These are phyloP conservation scores for Theobroma grandiflorum DNA, from an alignment of 441 rosid genomes.

Conservation along the genomic window DNA sequence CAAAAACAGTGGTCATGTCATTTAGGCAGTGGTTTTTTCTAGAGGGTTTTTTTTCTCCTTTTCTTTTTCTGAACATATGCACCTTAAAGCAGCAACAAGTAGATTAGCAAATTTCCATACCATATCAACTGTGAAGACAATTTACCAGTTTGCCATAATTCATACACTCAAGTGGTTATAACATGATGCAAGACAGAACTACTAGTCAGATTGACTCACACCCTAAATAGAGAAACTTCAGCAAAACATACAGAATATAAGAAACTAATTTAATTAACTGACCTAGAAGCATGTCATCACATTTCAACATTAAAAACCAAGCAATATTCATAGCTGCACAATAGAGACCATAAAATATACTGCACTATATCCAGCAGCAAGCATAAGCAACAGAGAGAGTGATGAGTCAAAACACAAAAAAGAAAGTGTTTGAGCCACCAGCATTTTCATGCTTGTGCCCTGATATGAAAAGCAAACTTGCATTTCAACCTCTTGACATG, in stretches of 20 bases:
- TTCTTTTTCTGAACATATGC: not conserved
- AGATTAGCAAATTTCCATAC: not conserved
- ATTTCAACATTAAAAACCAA: constrained; percentile 14
- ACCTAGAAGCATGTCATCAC: not conserved
- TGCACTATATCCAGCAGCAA: constrained; percentile 3
- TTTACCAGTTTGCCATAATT: not conserved
- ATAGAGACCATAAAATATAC: not conserved
- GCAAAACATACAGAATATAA: constrained; percentile 6
- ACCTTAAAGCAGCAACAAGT: not conserved
- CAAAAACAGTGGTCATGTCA: not conserved
- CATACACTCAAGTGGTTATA: not conserved
- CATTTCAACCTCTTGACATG: constrained; percentile 7
- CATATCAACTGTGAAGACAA: not conserved
- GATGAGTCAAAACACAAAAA: not conserved
- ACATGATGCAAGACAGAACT: not conserved
- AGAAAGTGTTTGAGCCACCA: constrained; percentile 15
- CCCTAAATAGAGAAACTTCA: not conserved
- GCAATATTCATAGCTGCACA: not conserved
- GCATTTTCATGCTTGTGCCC: constrained; percentile 2
- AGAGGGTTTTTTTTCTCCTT: not conserved
- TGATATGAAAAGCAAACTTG: constrained; percentile 13
- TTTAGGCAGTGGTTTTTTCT: not conserved
- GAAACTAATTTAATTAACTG: not conserved
- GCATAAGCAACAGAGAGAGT: constrained; percentile 4
- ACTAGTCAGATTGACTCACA: not conserved